phyloP scores from a whole-genome alignment of 148 eudicot species.

The Dysphania ambrosioides region DNA sequence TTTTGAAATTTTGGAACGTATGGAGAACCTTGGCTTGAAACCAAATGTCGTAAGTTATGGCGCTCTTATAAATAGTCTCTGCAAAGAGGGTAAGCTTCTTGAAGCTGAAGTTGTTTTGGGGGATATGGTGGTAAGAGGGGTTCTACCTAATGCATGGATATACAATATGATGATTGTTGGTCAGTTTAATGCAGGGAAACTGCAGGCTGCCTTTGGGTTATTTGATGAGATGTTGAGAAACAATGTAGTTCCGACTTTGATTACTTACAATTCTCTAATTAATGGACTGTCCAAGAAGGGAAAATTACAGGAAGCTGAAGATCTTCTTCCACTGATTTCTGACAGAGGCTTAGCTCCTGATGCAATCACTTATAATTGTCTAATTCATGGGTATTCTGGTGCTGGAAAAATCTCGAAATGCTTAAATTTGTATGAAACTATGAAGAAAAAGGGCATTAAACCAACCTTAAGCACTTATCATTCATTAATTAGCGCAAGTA shows the following conservation, averaged over 20 bases:
- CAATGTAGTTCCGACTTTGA: conserved; percentile 56
- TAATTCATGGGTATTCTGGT: conserved; percentile 54
- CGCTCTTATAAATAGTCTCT: conserved; percentile 63
- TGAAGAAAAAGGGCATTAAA: conserved; percentile 56
- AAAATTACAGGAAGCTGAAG: conserved; percentile 65
- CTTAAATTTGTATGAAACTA: conserved; percentile 51
- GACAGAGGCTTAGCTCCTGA: conserved; percentile 60
- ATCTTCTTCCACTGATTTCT: conserved; percentile 37
- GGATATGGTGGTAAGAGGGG: conserved; percentile 64
- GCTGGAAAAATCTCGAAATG: conserved; percentile 43
- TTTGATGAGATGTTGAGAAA: conserved; percentile 57
- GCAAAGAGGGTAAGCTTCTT: conserved; percentile 64
- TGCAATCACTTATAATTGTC: conserved; percentile 59
- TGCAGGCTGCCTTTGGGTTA: conserved; percentile 45
- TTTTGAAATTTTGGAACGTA: conserved; percentile 60
- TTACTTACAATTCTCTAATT: conserved; percentile 73
- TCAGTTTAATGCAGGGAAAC: conserved; percentile 52
- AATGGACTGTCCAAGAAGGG: conserved; percentile 69
- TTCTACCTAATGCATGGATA: conserved; percentile 55
- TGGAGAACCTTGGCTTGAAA: conserved; percentile 55
- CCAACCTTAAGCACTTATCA: conserved; percentile 63
- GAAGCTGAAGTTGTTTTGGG: conserved; percentile 65
- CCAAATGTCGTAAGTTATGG: conserved; percentile 70
- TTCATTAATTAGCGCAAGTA: conserved; percentile 44
- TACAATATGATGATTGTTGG: conserved; percentile 80